phyloP scores from a whole-genome alignment of 1,139 yeast genomes.

The Magnusiomyces magnusii region DNA sequence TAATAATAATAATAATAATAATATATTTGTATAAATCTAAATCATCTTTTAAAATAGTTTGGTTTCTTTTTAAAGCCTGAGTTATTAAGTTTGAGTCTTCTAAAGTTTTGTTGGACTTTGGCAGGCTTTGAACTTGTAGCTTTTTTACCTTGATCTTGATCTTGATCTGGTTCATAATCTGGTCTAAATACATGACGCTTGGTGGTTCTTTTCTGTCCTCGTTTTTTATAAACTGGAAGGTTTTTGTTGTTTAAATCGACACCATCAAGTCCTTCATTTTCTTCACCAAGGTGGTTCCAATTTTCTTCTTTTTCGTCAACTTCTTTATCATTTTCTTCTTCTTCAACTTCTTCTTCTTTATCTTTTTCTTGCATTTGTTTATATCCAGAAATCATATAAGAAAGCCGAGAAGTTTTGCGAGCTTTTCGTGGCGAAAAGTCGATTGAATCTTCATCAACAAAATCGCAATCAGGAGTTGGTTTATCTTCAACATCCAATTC shows the following conservation, averaged over 20 bases:
- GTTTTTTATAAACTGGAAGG: constrained; percentile 29
- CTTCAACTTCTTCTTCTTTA: background rate
- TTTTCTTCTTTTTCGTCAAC: background rate
- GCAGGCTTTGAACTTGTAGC: constrained; percentile 8
- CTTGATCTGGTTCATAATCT: constrained; percentile 10
- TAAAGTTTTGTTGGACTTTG: constrained; percentile 21
- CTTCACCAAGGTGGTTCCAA: constrained; percentile 15
- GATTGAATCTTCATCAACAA: background rate
- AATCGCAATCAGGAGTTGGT: background rate
- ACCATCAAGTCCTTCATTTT: constrained; percentile 14
- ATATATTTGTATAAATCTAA: background rate
- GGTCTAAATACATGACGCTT: constrained; percentile 48
- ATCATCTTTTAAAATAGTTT: constrained; percentile 15
- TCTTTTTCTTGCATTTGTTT: background rate
- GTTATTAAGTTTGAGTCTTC: constrained; percentile 23
- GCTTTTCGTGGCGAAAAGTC: background rate
- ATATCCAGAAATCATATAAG: background rate
- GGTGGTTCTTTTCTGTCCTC: constrained; percentile 56
- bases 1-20: background rate
- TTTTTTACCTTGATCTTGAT: constrained; percentile 8
- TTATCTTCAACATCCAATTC: background rate
- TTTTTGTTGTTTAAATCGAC: constrained; percentile 4
- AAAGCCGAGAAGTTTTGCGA: background rate
- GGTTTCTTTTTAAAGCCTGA: constrained; percentile 21
- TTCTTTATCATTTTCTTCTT: background rate